Conservation (phyloP, 2,329 filamentous ascomycete genomes). For the Teratosphaeria gauchensis region DNA sequence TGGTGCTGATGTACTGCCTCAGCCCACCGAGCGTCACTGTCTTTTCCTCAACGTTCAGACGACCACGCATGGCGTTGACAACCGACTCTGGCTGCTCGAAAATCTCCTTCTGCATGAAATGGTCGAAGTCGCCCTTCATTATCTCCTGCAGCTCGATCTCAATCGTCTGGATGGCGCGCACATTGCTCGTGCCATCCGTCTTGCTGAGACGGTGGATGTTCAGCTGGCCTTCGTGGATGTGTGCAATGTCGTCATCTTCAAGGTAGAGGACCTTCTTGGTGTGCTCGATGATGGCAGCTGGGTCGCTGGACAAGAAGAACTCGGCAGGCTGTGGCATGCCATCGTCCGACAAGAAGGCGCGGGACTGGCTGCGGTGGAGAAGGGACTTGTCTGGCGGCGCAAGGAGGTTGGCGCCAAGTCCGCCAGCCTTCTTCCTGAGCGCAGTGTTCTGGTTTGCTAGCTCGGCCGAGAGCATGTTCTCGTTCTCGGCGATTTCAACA, state of each 20-base stretch:
- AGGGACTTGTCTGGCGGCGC: conserved; percentile 95
- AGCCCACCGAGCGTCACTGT: conserved; percentile 91
- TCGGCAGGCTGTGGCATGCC: conserved; percentile 96
- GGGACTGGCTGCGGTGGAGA: conserved; percentile 94
- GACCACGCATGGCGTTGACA: conserved; percentile 99
- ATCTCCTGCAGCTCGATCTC: conserved; percentile 99
- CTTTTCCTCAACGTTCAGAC: conserved; percentile 87
- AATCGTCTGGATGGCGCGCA: conserved; percentile 94
- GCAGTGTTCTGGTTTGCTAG: conserved; percentile 92
- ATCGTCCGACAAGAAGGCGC: conserved; percentile 97
- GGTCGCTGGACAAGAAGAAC: conserved; percentile 98
- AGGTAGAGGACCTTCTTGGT: conserved; percentile 99
- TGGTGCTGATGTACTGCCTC: conserved; percentile 91
- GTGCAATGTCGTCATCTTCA: conserved; percentile 98
- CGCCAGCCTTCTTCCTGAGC: conserved; percentile 66
- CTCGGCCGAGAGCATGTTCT: conserved; percentile 76
- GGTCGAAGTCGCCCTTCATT: conserved; percentile 99
- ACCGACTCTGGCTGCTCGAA: conserved; percentile 99
- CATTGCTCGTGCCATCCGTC: conserved; percentile 93
- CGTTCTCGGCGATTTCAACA: conserved; percentile 90
- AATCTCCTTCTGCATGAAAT: conserved; percentile 99
- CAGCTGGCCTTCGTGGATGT: conserved; percentile 96
- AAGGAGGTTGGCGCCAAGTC: conserved; percentile 56
- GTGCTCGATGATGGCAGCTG: conserved; percentile 96
- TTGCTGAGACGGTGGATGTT: conserved; percentile 98